Base-by-base conservation (phyloP, 2,329 filamentous ascomycete species). In the Mycosphaerella arachidis region DNA sequence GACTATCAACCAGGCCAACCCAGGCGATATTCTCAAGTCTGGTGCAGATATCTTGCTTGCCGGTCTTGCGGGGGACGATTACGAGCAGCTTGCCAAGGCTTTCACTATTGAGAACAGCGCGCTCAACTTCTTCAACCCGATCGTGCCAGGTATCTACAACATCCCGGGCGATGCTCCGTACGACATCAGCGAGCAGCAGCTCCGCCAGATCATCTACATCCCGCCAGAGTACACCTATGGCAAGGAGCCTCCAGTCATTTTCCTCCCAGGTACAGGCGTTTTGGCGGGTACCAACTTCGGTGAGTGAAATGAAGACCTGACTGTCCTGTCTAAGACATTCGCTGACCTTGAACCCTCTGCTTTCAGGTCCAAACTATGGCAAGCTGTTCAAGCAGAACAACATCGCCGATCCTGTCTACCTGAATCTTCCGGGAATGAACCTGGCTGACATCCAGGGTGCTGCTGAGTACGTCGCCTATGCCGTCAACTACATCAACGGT, bases 381-480 rank as follows among this genome's bases (percentile, higher is more conserved):
- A 81, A 81, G 58, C 71, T 84, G 1, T 71, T 84, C 12, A 67
- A 70, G 1, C 71, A 73, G 20, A 72, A 74, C 2, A 63, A 68
- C 20, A 77, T 76, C 56, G 79, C 74, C 12, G 80, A 84, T 61
- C 76, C 80, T 0, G 77, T 84, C 13, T 85, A 81, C 76, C 71
- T 85, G 27, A 85, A 85, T 59, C 71, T 85, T 6, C 81, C 82
- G 0, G 70, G 71, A 1, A 70, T 75, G 27, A 75, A 80, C 50
- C 72, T 83, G 20, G 71, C 60, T 12, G 81, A 85, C 56, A 76
- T 75, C 0, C 82, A 84, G 64, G 62, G 71, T 27, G 84, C 79
- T 62, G 72, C 79, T 6, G 82, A 85, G 67, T 84, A 81, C 64
- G 77, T 81, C 30, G 80, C 81, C 2, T 84, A 85, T 68, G 81